Conservation (phyloP, 2,329 filamentous ascomycete species). For the Fusarium avenaceum region DNA sequence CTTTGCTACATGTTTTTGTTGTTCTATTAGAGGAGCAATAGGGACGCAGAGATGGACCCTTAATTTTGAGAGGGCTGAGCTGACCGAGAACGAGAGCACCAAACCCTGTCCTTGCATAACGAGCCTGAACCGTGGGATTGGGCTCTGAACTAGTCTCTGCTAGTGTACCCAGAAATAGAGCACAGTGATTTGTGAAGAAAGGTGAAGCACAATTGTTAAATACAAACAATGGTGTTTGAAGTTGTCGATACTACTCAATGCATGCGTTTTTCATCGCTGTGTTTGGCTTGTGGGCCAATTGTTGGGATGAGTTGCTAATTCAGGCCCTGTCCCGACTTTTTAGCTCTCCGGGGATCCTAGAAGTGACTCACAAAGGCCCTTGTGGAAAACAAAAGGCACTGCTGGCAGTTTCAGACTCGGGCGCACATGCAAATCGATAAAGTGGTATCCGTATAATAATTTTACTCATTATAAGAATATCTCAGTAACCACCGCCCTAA, state of each 20-base stretch:
- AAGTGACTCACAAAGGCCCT: slow-evolving; percentile 22
- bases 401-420: neutral
- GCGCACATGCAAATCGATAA: slow-evolving; percentile 10
- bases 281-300: slow-evolving; percentile 13
- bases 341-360: slow-evolving; percentile 10
- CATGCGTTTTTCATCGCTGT: slow-evolving; percentile 22
- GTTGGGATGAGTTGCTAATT: slow-evolving; percentile 20
- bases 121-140: slow-evolving; percentile 48
- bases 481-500: neutral
- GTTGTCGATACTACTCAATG: neutral
- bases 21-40: neutral
- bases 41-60: slow-evolving; percentile 24
- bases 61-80: slow-evolving; percentile 25
- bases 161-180: slow-evolving; percentile 29
- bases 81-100: slow-evolving; percentile 19
- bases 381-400: neutral
- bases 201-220: neutral
- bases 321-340: slow-evolving; percentile 15
- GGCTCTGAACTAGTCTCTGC: slow-evolving; percentile 28
- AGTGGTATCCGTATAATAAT: too few species aligned
- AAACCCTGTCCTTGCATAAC: slow-evolving; percentile 41
- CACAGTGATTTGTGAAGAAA: slow-evolving; percentile 1
- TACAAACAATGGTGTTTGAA: neutral
- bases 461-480: slow-evolving; percentile 15
- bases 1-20: neutral